A percentile compares a stretch with the other conserved stretches of the same genome.
Conservation (phyloP, 75 land plant species). For the Azolla pinnata region DNA sequence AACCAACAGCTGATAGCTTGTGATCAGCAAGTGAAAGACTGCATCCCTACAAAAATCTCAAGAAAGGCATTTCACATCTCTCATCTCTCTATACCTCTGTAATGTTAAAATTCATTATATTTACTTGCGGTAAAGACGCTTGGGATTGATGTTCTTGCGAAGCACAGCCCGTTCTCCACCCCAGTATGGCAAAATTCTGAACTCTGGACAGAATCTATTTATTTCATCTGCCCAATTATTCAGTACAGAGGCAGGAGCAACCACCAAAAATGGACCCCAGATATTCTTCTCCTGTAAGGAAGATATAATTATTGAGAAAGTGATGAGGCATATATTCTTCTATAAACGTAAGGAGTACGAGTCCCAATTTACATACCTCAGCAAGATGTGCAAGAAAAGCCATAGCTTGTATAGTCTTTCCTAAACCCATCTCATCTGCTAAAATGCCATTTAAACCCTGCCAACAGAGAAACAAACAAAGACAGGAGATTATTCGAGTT, state of each 20-base stretch:
- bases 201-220: constrained; percentile 80
- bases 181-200: constrained; percentile 92
- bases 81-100: neutral
- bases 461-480: too few species aligned
- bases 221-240: constrained; percentile 99
- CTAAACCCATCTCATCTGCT: constrained; percentile 99
- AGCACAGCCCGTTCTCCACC: constrained; percentile 79
- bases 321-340: too few species aligned
- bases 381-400: constrained; percentile 95
- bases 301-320: neutral
- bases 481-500: too few species aligned
- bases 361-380: constrained; percentile 59
- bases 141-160: constrained; percentile 82
- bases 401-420: constrained; percentile 98
- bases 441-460: constrained; percentile 97
- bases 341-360: too few species aligned
- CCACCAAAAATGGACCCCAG: constrained; percentile 98
- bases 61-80: neutral
- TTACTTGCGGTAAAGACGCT: constrained; percentile 80
- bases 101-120: neutral
- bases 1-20: constrained; percentile 88
- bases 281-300: constrained; percentile 80
- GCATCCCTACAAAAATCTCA: constrained; percentile 53
- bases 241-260: constrained; percentile 93
- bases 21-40: constrained; percentile 83